phyloP scores from a whole-genome alignment of 805 yeast genomes.

The Pichia rugopelliculosa region DNA sequence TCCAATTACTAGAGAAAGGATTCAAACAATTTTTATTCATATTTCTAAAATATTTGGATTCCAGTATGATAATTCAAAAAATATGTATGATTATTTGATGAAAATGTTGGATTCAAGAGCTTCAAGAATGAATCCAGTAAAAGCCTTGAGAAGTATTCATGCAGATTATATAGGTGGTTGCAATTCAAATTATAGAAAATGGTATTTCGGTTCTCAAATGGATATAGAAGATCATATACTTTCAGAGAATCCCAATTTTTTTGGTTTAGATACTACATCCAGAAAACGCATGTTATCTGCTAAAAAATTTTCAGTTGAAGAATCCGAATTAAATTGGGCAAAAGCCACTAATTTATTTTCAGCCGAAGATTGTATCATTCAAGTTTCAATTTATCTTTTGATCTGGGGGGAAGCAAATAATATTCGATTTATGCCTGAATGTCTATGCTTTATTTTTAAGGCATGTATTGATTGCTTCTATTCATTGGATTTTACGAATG shows the following conservation, averaged over 20 bases:
- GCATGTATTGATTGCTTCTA: slow-evolving; percentile 66
- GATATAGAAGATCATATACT: slow-evolving; percentile 38
- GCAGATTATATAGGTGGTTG: slow-evolving; percentile 71
- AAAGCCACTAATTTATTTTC: slow-evolving; percentile 41
- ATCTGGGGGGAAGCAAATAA: slow-evolving; percentile 93
- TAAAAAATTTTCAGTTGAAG: slow-evolving; percentile 27
- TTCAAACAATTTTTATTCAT: slow-evolving; percentile 48
- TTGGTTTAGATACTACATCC: slow-evolving; percentile 29
- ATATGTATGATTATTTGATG: slow-evolving; percentile 61
- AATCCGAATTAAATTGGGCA: slow-evolving; percentile 46
- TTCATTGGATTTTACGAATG: slow-evolving; percentile 35
- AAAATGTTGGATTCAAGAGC: slow-evolving; percentile 61
- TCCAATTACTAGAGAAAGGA: slow-evolving; percentile 46
- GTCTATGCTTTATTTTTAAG: slow-evolving; percentile 76
- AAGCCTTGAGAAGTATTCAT: slow-evolving; percentile 55
- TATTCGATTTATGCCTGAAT: slow-evolving; percentile 82
- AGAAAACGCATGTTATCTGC: slow-evolving; percentile 9
- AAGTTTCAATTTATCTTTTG: slow-evolving; percentile 60
- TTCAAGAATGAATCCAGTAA: slow-evolving; percentile 49
- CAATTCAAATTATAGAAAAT: slow-evolving; percentile 59
- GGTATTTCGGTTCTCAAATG: slow-evolving; percentile 72
- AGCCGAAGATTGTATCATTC: slow-evolving; percentile 50
- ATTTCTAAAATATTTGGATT: slow-evolving; percentile 56
- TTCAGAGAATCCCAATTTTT: slow-evolving; percentile 27
- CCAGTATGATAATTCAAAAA: slow-evolving; percentile 56